Percentiles rank a stretch among this genome's conserved stretches.
Evolutionary conservation across 805 yeast genomes (phyloP).

Genomic region (Pichia californica): DNA sequence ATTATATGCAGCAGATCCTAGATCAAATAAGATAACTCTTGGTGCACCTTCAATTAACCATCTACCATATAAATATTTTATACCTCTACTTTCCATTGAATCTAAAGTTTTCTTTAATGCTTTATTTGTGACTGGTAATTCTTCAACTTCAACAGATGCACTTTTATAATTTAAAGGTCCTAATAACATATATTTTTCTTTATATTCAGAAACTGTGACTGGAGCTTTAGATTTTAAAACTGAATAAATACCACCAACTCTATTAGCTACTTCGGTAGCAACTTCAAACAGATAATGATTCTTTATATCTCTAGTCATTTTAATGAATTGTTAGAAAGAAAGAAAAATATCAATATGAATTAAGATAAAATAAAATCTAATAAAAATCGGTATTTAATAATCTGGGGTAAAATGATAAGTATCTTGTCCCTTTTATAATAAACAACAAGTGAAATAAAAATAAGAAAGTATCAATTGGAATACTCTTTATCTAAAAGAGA

Average conservation of each 20-base stretch:
- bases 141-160: conserved; percentile 79
- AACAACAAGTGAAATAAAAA: neutral
- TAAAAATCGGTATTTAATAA: too few relatives aligned
- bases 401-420: too few relatives aligned
- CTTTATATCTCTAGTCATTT: conserved; percentile 76
- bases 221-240: conserved; percentile 96
- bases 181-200: conserved; percentile 74
- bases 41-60: conserved; percentile 99
- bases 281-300: conserved; percentile 87
- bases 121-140: conserved; percentile 42
- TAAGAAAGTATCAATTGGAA: neutral
- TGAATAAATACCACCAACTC: conserved; percentile 97
- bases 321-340: neutral
- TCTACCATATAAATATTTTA: conserved; percentile 79
- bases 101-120: conserved; percentile 57
- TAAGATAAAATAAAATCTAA: too few relatives aligned
- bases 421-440: too few relatives aligned
- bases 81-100: conserved; percentile 77
- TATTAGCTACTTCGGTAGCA: conserved; percentile 95
- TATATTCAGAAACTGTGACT: conserved; percentile 88
- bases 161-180: conserved; percentile 78
- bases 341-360: too few relatives aligned
- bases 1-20: conserved; percentile 61
- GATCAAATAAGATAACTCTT: conserved; percentile 80
- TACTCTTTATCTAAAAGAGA: too few relatives aligned